Percentiles rank a stretch among this genome's conserved stretches.
Evolutionary conservation across 2,329 filamentous ascomycete genomes (phyloP).

Genomic region (Ophiostoma quercus): DNA sequence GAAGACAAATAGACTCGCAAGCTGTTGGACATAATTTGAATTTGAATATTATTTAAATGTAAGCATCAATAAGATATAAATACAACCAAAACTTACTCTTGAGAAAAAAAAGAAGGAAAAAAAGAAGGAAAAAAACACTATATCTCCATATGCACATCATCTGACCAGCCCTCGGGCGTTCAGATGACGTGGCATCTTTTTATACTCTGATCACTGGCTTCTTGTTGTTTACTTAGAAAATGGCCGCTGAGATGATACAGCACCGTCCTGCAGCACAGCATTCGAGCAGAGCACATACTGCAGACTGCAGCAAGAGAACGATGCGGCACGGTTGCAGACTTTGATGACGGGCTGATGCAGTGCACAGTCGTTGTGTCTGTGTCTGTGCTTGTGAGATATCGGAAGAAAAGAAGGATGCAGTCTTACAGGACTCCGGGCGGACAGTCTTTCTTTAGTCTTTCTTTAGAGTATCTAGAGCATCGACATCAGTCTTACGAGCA

Average conservation of each 20-base stretch:
- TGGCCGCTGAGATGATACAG: too few species aligned
- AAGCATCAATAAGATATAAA: too few species aligned
- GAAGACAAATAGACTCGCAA: too few species aligned
- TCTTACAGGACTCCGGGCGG: too few species aligned
- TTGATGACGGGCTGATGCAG: too few species aligned
- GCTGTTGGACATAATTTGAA: too few species aligned
- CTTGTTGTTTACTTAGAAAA: neutral
- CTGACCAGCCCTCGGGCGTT: neutral
- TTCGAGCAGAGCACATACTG: neutral
- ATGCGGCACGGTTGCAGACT: neutral
- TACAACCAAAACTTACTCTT: too few species aligned
- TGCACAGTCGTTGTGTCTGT: neutral
- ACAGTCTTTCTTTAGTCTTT: too few species aligned
- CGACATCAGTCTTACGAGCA: neutral
- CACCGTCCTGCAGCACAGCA: slow-evolving; percentile 4
- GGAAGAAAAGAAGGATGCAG: neutral
- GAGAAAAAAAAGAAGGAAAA: too few species aligned
- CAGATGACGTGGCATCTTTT: slow-evolving; percentile 5
- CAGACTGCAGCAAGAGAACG: neutral
- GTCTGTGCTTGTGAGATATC: slow-evolving; percentile 10
- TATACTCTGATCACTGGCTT: neutral
- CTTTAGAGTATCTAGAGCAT: too few species aligned
- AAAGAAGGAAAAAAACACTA: too few species aligned
- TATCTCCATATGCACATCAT: neutral
- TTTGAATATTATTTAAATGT: too few species aligned